Conservation (phyloP, 148 eudicot species). For the Arctostaphylos glauca region DNA sequence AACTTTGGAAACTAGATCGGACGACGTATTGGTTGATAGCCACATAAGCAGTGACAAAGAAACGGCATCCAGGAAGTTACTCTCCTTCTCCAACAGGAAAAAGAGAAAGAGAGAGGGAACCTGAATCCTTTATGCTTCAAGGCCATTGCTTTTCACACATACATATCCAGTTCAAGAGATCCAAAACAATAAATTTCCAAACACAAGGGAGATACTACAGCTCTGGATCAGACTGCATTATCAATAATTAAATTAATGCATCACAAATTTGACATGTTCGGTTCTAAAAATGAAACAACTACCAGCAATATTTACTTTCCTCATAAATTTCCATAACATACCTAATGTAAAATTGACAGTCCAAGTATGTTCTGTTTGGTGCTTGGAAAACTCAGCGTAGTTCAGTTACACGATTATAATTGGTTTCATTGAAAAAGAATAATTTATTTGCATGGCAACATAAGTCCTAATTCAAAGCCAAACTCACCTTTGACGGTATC, state of each 20-base stretch:
- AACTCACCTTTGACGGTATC: conserved; percentile 73
- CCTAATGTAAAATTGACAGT: neutral
- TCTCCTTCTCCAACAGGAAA: neutral
- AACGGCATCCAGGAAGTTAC: neutral
- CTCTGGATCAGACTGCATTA: neutral
- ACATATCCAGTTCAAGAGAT: neutral
- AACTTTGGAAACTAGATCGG: neutral
- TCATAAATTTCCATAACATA: neutral
- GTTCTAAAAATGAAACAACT: neutral
- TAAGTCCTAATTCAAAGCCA: neutral
- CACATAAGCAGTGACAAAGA: conserved; percentile 7
- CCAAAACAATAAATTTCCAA: neutral
- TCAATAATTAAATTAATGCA: neutral
- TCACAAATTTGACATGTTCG: neutral
- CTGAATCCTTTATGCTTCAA: neutral
- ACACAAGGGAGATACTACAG: conserved; percentile 3
- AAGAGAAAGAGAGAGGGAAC: neutral
- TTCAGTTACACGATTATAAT: neutral
- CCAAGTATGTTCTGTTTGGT: neutral
- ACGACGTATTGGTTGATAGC: neutral
- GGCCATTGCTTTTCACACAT: neutral
- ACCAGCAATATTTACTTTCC: neutral
- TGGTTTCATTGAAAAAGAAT: neutral
- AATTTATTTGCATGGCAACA: neutral
- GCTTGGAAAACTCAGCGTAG: neutral